Base-by-base conservation (phyloP, 805 yeast genomes). In the Candida mattraensis region DNA sequence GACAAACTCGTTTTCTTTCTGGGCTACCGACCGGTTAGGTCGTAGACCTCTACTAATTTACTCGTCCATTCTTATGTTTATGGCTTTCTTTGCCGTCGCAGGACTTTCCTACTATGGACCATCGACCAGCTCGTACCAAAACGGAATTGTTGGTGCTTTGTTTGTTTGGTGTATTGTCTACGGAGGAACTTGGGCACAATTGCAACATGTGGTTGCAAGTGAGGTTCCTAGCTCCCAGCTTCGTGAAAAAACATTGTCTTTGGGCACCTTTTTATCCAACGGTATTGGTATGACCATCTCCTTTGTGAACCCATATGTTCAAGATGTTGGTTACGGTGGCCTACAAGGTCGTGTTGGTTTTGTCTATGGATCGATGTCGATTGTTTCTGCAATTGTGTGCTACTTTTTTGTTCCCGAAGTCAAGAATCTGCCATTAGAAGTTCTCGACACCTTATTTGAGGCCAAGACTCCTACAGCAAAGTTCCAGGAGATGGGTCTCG, bases 331-430 rank as follows among this genome's bases (percentile, higher is more conserved):
- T 11, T 61, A 61, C 21, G 73, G 70, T 38, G 63, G 72, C 42
- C 54, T 69, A 65, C 65, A 68, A 24, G 74, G 71, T 13, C 71
- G 71, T 49, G 66, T 74, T 21, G 76, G 69, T 1, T 70, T 68
- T 47, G 59, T 73, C 37, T 64, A 72, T 65, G 71, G 67, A 29
- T 76, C 65, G 0, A 47, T 55, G n/a, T 51, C 59, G 12, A 24
- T 60, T 3, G 4, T 57, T 8, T 49, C 61, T 12, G 14, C 66
- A 5, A 42, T 60, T 23, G 74, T 76, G 76, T 56, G 64, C 19
- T 69, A 60, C 55, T 71, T 74, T 54, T 69, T 74, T 30, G 60
- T 77, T 35, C 85, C 86, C 6, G 86, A 79, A 53, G 73, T 83
- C 15, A 65, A 65, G 47, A 71, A 69, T 32, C 67, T 79, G 55